Base-by-base conservation (phyloP, 2,329 filamentous ascomycete genomes). In the Trichoderma sp. region DNA sequence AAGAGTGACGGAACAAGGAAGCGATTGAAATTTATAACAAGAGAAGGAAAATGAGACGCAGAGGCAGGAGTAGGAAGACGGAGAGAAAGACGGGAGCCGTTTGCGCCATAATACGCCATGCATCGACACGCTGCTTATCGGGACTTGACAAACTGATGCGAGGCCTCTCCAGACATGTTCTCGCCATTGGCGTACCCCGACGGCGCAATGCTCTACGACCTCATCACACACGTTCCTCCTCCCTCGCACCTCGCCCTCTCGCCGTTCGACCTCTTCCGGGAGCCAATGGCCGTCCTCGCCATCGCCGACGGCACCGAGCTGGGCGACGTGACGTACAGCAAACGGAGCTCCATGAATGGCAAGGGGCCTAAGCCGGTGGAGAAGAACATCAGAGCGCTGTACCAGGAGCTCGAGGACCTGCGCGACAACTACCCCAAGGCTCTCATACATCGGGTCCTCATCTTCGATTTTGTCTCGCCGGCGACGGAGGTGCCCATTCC, bases 241-340 rank as follows among this genome's bases (percentile, higher is more conserved):
- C 84, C 88, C 39, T 92, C 91, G 39, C 92, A 96, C 74, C 81
- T 92, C 50, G 85, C 91, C 21, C 80, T 96, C 47, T 90, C 90
- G 44, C 93, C 95, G 1, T 97, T 97, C 80, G 95, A 99, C 75
- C 82, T 94, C 50, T 96, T 92, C 76, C 86, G 93, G 71, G 92
- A 96, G 75, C 90, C 92, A 9, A 82, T 97, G 62, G 86, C 90
- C 59, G 83, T 98, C 28, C 85, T 99, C 68, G 94, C 92, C 3
- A 82, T 98, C 66, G 91, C 92, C 17, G 94, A 98, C 77, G 92
- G 91, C 55, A 78, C 80, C 47, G 92, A 96, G 76, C 82, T 91
- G 28, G 78, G 82, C 66, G 81, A 82, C 67, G 75, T 78, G 5
- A 77, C 79, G 50, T 85, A 86, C 68, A 83, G 79, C 75, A 85